Evolutionary conservation across 2,329 filamentous ascomycete genomes (phyloP).

Genomic region (Westerdykella sp.): DNA sequence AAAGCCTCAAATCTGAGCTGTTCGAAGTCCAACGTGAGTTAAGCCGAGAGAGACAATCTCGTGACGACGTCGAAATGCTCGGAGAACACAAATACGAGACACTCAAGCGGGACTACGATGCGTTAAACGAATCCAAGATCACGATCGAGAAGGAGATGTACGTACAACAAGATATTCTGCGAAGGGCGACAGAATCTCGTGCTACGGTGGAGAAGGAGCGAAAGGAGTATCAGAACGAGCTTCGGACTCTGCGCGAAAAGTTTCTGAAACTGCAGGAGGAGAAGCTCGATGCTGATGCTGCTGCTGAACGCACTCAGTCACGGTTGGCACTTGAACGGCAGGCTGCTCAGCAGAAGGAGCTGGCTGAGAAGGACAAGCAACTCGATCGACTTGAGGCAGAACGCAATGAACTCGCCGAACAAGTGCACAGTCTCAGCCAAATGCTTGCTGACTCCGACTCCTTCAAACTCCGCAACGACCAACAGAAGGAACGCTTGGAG

Average conservation of each 20-base stretch:
- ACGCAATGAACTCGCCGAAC: constrained; percentile 64
- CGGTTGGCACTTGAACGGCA: constrained; percentile 75
- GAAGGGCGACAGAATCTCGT: constrained; percentile 76
- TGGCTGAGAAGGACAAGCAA: constrained; percentile 71
- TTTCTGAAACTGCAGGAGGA: constrained; percentile 83
- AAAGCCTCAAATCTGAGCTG: constrained; percentile 78
- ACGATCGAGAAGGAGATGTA: constrained; percentile 98
- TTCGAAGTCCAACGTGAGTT: constrained; percentile 82
- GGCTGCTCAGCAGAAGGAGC: constrained; percentile 66
- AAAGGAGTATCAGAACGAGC: constrained; percentile 80
- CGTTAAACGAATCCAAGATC: constrained; percentile 88
- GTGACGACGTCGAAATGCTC: constrained; percentile 87
- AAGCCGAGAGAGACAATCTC: constrained; percentile 83
- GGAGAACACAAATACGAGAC: constrained; percentile 80
- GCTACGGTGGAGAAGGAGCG: constrained; percentile 76
- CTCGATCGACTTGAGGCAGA: constrained; percentile 76
- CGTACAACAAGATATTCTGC: constrained; percentile 83
- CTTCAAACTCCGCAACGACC: constrained; percentile 83
- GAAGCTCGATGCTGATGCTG: constrained; percentile 72
- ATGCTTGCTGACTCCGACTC: constrained; percentile 83
- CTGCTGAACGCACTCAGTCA: constrained; percentile 73
- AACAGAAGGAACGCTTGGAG: constrained; percentile 88
- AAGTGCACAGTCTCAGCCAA: constrained; percentile 81
- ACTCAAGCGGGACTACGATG: constrained; percentile 77
- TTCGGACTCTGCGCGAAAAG: constrained; percentile 73